Base-by-base conservation (phyloP, 148 eudicot species). In the Rheum nobile region DNA sequence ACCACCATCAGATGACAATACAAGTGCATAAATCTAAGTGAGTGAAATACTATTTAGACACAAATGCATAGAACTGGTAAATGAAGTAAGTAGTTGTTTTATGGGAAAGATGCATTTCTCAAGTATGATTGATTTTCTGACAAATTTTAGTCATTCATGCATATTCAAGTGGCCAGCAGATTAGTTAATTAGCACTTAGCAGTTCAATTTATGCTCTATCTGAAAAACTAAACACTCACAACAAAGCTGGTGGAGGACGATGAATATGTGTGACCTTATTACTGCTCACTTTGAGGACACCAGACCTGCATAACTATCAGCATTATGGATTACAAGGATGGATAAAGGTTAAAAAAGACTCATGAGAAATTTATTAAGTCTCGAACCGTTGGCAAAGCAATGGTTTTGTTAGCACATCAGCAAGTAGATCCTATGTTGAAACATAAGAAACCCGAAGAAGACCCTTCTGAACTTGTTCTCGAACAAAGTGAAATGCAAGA, bases 161-260 rank as follows among this genome's bases (percentile, higher is more conserved):
- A 71, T 46, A 67, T 50, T 65, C 72, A n/a, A n/a, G 4, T 0
- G 12, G 8, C 22, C 2, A 55, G n/a, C 63, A 16, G 41, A 19
- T 31, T 67, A 34, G 42, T 32, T 14, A 39, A 17, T 29, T 67
- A 71, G 50, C 41, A 71, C 16, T n/a, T 59, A 24, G 67, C 67
- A 34, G 9, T 32, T 32, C 4, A 65, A 17, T 1, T 29, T 12
- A 61, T 61, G 37, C 29, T 57, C 32, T 9, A 24, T 57, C 31
- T 54, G n/a, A 5, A 14, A 17, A 41, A 47, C 5, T 26, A 46
- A 76, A 54, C 42, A 89, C 97, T 94, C 79, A 94, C 98, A 89
- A 74, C 97, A 95, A 91, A 22, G 90, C 84, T 24, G 98, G 98
- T 47, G 97, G 98, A 83, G 98, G 98, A 79, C 98, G 91, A 79